phyloP scores from a whole-genome alignment of 805 yeast genomes.

The Starmerella ratchasimensis region DNA sequence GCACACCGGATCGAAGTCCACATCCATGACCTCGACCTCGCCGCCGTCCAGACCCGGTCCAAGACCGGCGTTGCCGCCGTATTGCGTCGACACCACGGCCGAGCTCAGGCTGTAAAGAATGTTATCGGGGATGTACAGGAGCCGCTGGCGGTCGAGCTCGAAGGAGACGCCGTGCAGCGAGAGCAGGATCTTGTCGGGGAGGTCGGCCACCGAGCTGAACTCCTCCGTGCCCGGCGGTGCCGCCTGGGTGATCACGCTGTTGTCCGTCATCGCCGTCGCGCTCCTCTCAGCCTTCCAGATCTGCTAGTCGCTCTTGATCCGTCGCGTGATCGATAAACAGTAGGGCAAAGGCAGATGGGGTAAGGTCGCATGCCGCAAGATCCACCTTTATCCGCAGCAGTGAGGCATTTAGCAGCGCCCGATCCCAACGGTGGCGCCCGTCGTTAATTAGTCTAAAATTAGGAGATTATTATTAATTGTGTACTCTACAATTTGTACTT shows the following conservation, averaged over 20 bases:
- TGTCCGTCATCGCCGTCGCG: slow-evolving; percentile 1
- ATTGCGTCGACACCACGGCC: slow-evolving; percentile 21
- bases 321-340: too few relatives aligned
- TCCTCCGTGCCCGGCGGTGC: slow-evolving; percentile 6
- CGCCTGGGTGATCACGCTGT: slow-evolving; percentile 20
- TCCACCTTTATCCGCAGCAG: too few relatives aligned
- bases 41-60: too few relatives aligned
- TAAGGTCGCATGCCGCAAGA: too few relatives aligned
- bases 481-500: too few relatives aligned
- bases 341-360: too few relatives aligned
- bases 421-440: too few relatives aligned
- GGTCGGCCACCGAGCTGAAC: slow-evolving; percentile 6
- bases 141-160: slow-evolving; percentile 70
- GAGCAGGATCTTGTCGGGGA: slow-evolving; percentile 36
- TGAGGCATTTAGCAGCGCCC: too few relatives aligned
- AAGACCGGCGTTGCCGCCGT: neutral
- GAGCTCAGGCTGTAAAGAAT: slow-evolving; percentile 53
- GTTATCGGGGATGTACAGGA: slow-evolving; percentile 85
- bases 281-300: too few relatives aligned
- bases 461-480: too few relatives aligned
- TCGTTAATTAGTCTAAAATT: too few relatives aligned
- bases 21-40: slow-evolving; percentile 27
- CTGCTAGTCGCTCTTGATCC: too few relatives aligned
- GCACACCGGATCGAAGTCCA: slow-evolving; percentile 76
- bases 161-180: slow-evolving; percentile 64